Base-by-base conservation (phyloP, 257 asterid genomes). In the Penstemon newberryi region DNA sequence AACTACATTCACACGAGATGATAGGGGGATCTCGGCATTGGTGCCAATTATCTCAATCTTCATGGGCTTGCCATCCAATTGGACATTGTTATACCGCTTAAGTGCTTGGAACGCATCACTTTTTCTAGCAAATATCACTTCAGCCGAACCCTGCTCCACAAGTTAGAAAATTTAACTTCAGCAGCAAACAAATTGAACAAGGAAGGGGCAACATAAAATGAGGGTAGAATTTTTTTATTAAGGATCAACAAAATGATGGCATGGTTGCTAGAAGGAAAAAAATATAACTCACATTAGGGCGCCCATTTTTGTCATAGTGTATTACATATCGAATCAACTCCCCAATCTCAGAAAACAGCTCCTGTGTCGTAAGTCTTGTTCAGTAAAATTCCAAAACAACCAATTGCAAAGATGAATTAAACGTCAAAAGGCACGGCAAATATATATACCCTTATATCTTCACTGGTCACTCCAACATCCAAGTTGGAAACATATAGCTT, bases 381-480 rank as follows among this genome's bases (percentile, higher is more conserved):
- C 87, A 82, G 84, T 45, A 76, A 70, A 65, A 60, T 74, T 71
- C 78, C 83, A 72, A 55, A 57, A 76, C 70, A 69, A 73, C 70
- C 64, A 78, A 72, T 56, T 41, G 63, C 56, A 73, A 77, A 81
- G 75, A 72, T 53, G 69, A 76, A 61, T 49, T 72, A 54, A 77
- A 66, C 13, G 44, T 65, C 67, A 75, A 79, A 77, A 36, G 66
- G 51, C 70, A 65, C 50, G 5, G 74, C 77, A 67, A 67, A 67
- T 43, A n/a, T 73, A 50, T 7, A 77, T 92, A 92, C 98, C 98
- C 97, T 90, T 82, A 92, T 92, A 73, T 92, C 98, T 77, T 90
- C 89, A 71, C 74, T 89, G 40, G 97, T 77, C 58, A 92, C 98
- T 62, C 98, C 91, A 72, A 8, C 15, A 15, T 83, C 95, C 92